Evolutionary conservation across 768 basidiomycete genomes (phyloP), one percentile per base, ranked within the genome.

Genomic region (Amanita fuliginea): DNA sequence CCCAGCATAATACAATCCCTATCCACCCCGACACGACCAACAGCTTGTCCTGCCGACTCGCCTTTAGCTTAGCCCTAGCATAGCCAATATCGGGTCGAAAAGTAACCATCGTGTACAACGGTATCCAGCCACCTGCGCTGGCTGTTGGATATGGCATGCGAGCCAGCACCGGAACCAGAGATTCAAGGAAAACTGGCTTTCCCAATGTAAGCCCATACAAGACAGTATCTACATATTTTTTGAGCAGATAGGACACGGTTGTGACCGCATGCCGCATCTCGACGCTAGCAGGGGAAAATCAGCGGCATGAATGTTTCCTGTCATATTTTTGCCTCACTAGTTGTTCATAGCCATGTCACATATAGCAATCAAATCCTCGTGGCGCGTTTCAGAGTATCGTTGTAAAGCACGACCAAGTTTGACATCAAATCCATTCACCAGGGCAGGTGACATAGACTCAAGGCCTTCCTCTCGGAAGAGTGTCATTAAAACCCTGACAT

Each of bases 1-100:
- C 66, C 39, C 73, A 71, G 55, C 76, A 54, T 48, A 68, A 56
- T 41, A 62, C 63, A 52, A 73, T 65, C 47, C 75, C 76, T 56
- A 70, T 59, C 71, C 76, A 75, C 19, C 73, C 76, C 11, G 73
- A 59, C 44, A 64, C 60, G 46, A 68, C 63, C 53, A 97, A 67
- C 47, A 88, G 72, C 26, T 61, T 64, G n/a, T 75, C 69, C 67
- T 99, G 95, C 61, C 73, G 68, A 53, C 65, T 71, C 50, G 84
- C 84, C 64, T 80, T 82, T 60, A 70, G 73, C 62, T 78, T 76
- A 18, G 84, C 94, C 44, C 80, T 81, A 49, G 82, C 80, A 62
- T 99, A 99, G 62, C 83, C 84, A 58, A 99, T 80, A 66, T 98
- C 95, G 45, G 92, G 90, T 36, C 95, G 78, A 70, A 99, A 99